Base-by-base conservation (phyloP, 257 asterid species). In the Gynochthodes officinalis region DNA sequence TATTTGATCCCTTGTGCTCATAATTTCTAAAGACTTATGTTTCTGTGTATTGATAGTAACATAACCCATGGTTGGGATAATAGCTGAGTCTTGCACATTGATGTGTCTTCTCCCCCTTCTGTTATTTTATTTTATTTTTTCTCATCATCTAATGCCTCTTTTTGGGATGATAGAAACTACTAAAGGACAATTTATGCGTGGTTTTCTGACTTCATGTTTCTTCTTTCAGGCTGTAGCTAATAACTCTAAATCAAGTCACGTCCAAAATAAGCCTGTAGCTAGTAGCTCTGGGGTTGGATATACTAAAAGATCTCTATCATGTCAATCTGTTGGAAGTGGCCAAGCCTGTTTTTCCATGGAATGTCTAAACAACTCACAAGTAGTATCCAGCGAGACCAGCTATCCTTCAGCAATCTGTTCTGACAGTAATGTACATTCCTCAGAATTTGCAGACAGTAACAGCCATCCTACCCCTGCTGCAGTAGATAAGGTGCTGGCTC, bases 361-460 rank as follows among this genome's bases (percentile, higher is more conserved):
- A 72, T 67, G 64, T 49, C 21, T 28, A 3, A 77, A 59, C 16
- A 66, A 58, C 76, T 71, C 72, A 54, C 75, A 30, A 54, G 80
- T 42, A 42, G 76, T 68, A 53, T 83, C 84, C 0, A 88, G 79
- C 55, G 81, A 59, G 12, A 75, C 83, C 62, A 79, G 84, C 77
- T 80, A 86, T 76, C 81, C 52, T 49, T 84, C 84, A 67, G 76
- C 86, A 23, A 73, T 79, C 53, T 74, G 84, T 35, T 79, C 85
- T 6, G 88, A 79, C 53, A 82, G 86, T 83, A 79, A 71, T n/a
- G 76, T 79, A 14, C 75, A 83, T 4, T 79, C 88, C 64, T 81
- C 85, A 15, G 81, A 76, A 55, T 80, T 46, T 68, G 76, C 72
- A 49, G 76, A 32, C 73, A 64, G 75, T 54, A 69, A 70, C 14